Evolutionary conservation across 345 rosid species (phyloP).

Genomic region (Citrus cavaleriei): DNA sequence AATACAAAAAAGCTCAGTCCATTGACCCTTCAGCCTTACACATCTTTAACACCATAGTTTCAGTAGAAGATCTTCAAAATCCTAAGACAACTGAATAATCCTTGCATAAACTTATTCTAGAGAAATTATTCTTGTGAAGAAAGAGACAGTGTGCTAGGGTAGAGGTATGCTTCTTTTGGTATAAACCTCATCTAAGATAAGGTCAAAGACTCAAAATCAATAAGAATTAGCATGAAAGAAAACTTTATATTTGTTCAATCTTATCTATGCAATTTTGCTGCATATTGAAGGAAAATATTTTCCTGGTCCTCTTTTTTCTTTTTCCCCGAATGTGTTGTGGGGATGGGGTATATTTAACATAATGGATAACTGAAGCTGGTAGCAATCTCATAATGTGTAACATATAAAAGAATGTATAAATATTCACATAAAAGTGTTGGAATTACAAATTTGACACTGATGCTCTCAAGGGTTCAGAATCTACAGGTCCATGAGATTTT

Average conservation of each 20-base stretch:
- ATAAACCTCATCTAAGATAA: background rate
- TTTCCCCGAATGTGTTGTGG: background rate
- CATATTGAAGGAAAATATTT: too few species aligned
- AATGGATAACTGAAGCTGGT: background rate
- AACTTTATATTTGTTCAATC: too few species aligned
- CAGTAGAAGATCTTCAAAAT: background rate
- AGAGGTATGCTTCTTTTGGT: too few species aligned
- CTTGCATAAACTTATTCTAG: background rate
- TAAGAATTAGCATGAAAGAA: background rate
- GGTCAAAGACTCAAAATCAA: background rate
- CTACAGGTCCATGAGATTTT: background rate
- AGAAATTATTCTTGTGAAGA: background rate
- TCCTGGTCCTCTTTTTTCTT: background rate
- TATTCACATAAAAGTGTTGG: background rate
- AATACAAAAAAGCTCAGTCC: background rate
- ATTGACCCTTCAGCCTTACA: background rate
- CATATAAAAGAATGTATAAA: background rate
- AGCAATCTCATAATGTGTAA: background rate
- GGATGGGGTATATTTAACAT: background rate
- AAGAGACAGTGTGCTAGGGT: too few species aligned
- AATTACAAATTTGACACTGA: background rate
- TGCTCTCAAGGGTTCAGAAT: background rate
- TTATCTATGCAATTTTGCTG: too few species aligned
- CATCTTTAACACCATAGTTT: background rate
- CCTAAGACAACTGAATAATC: background rate